Conservation (phyloP, 2,329 filamentous ascomycete species). For the Tolypocladium pustulatum region DNA sequence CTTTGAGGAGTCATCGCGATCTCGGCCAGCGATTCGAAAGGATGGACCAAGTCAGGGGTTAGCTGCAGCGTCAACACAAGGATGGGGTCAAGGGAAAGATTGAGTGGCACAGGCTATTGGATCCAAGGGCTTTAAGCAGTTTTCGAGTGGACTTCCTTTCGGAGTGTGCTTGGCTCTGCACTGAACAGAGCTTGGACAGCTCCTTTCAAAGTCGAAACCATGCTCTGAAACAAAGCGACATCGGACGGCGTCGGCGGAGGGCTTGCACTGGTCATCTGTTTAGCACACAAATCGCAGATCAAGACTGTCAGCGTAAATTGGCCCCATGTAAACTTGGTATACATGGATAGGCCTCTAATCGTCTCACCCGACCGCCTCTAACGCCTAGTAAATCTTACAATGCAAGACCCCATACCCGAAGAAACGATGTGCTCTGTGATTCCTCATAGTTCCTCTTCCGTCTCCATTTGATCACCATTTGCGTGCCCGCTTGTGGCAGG, state of each 20-base stretch:
- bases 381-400: slow-evolving; percentile 22
- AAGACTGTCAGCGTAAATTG: slow-evolving; percentile 2
- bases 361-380: slow-evolving; percentile 15
- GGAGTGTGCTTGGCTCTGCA: neutral
- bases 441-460: slow-evolving; percentile 46
- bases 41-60: neutral
- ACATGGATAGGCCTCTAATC: slow-evolving; percentile 4
- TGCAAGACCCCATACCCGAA: slow-evolving; percentile 8
- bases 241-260: neutral
- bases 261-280: neutral
- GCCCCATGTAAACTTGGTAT: slow-evolving; percentile 3
- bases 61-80: neutral
- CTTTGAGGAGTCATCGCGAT: neutral
- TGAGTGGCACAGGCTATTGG: neutral
- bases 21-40: neutral
- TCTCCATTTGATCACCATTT: slow-evolving; percentile 58
- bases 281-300: neutral
- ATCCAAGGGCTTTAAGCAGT: neutral
- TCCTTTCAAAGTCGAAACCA: neutral
- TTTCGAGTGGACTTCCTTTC: neutral
- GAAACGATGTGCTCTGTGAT: slow-evolving; percentile 10
- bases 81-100: neutral
- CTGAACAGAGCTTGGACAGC: neutral
- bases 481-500: slow-evolving; percentile 35
- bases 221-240: neutral